phyloP scores from a whole-genome alignment of 2,329 filamentous ascomycete species.

The Claviceps pazoutovae region DNA sequence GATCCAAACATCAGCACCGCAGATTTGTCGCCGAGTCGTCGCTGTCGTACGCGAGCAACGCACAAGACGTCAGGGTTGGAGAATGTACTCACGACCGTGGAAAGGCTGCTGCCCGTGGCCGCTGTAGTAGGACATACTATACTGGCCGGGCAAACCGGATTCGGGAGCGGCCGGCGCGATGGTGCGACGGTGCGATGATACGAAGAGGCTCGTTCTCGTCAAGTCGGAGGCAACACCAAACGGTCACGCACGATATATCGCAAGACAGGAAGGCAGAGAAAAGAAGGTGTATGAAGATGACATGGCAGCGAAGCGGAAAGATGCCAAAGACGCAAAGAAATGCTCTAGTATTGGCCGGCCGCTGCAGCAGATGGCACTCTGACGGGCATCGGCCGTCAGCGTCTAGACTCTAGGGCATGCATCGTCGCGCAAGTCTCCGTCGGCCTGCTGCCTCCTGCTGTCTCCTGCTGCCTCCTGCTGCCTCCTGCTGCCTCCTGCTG shows the following conservation, averaged over 20 bases:
- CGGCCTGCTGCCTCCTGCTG: too few species aligned
- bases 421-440: not conserved
- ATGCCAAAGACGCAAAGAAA: not conserved
- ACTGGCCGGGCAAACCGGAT: not conserved
- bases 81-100: conserved; percentile 22
- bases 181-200: not conserved
- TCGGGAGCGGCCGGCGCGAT: not conserved
- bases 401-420: not conserved
- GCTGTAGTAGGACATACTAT: conserved; percentile 25
- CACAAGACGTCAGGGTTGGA: not conserved
- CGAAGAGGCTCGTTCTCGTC: not conserved
- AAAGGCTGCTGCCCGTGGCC: conserved; percentile 13
- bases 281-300: not conserved
- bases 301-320: not conserved
- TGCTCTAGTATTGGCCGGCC: not conserved
- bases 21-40: not conserved
- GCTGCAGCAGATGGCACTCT: too few species aligned
- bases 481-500: too few species aligned
- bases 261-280: not conserved
- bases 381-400: not conserved
- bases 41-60: not conserved
- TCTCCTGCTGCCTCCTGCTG: too few species aligned
- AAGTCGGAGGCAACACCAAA: not conserved
- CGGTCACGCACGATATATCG: not conserved
- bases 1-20: not conserved